Conservation (phyloP, 2,329 filamentous ascomycete genomes). For the Dactylellina haptotyla region DNA sequence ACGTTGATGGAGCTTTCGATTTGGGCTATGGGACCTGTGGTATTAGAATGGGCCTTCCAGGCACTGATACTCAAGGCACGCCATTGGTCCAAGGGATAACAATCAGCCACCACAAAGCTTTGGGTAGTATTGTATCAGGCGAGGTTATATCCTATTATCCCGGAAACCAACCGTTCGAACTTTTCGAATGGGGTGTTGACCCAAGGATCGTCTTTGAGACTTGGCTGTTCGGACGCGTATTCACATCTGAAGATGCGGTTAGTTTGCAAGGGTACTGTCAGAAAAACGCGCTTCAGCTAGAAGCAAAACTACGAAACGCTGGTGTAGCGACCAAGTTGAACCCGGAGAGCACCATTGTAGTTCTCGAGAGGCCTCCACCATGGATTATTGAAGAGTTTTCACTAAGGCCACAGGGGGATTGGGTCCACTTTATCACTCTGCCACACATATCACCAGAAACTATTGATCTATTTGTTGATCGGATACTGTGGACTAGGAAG, state of each 20-base stretch:
- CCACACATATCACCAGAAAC: constrained; percentile 22
- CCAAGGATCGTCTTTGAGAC: constrained; percentile 39
- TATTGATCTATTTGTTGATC: constrained; percentile 26
- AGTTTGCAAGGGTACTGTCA: constrained; percentile 15
- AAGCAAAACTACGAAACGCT: not conserved
- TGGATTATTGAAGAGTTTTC: constrained; percentile 45
- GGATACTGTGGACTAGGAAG: not conserved
- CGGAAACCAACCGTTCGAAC: not conserved
- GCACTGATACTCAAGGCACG: not conserved
- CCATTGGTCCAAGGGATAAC: constrained; percentile 36
- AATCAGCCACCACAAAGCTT: constrained; percentile 32
- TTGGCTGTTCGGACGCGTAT: constrained; percentile 27
- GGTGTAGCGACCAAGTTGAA: constrained; percentile 19
- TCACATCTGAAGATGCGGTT: not conserved
- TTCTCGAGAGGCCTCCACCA: constrained; percentile 19
- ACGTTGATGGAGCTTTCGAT: not conserved
- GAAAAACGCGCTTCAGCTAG: constrained; percentile 4
- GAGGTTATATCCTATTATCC: constrained; percentile 10
- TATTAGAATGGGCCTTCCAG: constrained; percentile 14
- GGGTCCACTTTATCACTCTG: constrained; percentile 38
- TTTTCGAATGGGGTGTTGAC: constrained; percentile 17
- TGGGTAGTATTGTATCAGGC: constrained; percentile 31
- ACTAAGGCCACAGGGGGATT: constrained; percentile 29
- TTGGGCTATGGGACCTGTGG: not conserved
- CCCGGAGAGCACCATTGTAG: constrained; percentile 15